A percentile compares a stretch with the other conserved stretches of the same genome.
phyloP scores from a whole-genome alignment of 75 land plant species.

The Pseudotsuga menziesii region DNA sequence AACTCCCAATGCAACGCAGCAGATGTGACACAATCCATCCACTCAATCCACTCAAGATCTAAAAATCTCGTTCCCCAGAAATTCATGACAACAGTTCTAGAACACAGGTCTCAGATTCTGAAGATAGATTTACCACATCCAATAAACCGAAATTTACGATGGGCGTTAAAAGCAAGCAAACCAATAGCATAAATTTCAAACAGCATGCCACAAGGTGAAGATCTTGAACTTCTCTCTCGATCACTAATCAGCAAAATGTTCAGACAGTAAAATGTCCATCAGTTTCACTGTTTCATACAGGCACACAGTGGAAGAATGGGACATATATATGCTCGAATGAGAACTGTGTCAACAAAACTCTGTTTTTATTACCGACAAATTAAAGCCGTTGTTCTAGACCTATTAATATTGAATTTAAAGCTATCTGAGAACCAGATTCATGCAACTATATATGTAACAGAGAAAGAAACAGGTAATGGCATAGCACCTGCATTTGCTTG shows the following conservation, averaged over 20 bases:
- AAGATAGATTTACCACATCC: not conserved
- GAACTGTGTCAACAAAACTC: no score
- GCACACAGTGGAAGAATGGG: no score
- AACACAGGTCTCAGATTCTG: not conserved
- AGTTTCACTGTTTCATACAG: not conserved
- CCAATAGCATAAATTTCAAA: not conserved
- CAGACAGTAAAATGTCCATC: not conserved
- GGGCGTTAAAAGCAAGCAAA: not conserved
- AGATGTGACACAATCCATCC: not conserved
- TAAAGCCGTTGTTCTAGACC: no score
- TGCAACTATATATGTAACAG: not conserved
- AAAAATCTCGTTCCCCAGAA: not conserved
- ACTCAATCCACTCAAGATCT: not conserved
- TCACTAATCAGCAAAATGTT: not conserved
- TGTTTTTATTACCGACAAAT: no score
- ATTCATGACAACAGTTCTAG: not conserved
- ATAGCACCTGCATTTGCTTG: slow-evolving; percentile 61
- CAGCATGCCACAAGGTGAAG: not conserved
- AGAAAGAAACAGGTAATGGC: no score
- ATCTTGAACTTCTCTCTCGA: not conserved
- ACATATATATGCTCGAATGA: no score
- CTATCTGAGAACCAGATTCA: not conserved
- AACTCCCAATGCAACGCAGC: not conserved
- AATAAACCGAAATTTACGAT: not conserved
- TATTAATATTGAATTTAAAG: not conserved